A percentile compares a stretch with the other conserved stretches of the same genome.
phyloP scores from a whole-genome alignment of 129 eudicot genomes.

The Helianthus tuberosus region DNA sequence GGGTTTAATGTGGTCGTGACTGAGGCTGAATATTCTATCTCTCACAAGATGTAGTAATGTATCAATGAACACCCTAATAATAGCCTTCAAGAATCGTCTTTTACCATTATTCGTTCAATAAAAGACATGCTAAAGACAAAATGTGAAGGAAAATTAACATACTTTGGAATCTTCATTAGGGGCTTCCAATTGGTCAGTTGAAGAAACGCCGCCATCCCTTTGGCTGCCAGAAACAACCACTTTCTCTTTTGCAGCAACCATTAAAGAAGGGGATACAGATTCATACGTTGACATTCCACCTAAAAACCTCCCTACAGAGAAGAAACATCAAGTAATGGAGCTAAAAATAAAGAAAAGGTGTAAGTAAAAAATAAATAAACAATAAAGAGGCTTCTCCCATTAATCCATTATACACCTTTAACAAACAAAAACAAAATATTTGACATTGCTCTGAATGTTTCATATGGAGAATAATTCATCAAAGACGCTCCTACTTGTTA shows the following conservation, averaged over 20 bases:
- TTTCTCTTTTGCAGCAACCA: conserved; percentile 72
- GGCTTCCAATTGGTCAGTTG: conserved; percentile 54
- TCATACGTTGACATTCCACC: conserved; percentile 49
- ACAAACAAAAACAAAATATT: not conserved
- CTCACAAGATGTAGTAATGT: too few species aligned
- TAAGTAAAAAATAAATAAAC: too few species aligned
- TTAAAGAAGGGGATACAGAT: conserved; percentile 57
- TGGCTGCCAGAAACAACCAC: conserved; percentile 70
- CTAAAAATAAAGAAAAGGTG: too few species aligned
- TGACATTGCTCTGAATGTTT: not conserved
- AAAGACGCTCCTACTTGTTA: not conserved
- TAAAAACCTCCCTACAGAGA: conserved; percentile 73
- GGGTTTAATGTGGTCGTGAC: too few species aligned
- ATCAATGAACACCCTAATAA: not conserved
- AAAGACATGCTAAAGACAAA: conserved; percentile 8
- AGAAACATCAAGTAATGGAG: too few species aligned
- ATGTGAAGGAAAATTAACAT: conserved; percentile 34
- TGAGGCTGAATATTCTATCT: too few species aligned
- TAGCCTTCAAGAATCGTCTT: conserved; percentile 13
- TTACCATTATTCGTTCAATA: not conserved
- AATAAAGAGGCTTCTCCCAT: too few species aligned
- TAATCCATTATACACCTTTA: not conserved
- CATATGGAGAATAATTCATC: conserved; percentile 9
- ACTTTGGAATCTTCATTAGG: conserved; percentile 53
- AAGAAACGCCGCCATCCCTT: conserved; percentile 50